phyloP scores from a whole-genome alignment of 1,284 basidiomycete species.

The Sanguinoderma infundibulare region DNA sequence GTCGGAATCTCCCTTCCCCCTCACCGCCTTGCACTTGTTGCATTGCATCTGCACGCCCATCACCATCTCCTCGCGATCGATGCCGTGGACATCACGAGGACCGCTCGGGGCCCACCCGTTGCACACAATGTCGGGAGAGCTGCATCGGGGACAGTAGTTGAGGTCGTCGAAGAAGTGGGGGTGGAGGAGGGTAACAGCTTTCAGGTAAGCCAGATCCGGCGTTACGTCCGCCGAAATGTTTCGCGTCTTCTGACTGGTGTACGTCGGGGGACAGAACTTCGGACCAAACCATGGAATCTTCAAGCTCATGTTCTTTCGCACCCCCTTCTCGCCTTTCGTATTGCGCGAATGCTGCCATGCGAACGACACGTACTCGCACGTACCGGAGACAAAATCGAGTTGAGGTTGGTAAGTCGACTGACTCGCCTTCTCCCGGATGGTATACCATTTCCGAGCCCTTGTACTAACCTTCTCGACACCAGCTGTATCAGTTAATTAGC shows the following conservation, averaged over 20 bases:
- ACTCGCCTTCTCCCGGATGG: background rate
- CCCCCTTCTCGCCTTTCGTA: background rate
- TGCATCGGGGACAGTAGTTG: constrained; percentile 15
- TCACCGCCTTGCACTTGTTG: constrained; percentile 8
- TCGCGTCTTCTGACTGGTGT: background rate
- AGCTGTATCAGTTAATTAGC: background rate
- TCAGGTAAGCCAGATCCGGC: constrained; percentile 17
- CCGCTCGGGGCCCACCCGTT: constrained; percentile 19
- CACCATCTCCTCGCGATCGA: constrained; percentile 14
- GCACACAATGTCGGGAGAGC: constrained; percentile 1
- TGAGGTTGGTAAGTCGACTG: background rate
- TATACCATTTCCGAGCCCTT: background rate
- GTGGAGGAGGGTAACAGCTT: constrained; percentile 21
- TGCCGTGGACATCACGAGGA: constrained; percentile 20
- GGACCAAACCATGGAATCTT: background rate
- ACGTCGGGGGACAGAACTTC: background rate
- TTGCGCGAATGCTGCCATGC: background rate
- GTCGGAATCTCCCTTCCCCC: background rate
- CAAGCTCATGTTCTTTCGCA: background rate
- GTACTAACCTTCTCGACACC: background rate
- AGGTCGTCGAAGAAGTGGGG: constrained; percentile 6
- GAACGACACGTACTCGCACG: background rate
- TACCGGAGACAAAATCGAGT: background rate
- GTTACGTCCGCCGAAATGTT: background rate
- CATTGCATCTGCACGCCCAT: constrained; percentile 23